Conservation (phyloP, 2,329 filamentous ascomycete species). For the Pezicula neosporulosa region DNA sequence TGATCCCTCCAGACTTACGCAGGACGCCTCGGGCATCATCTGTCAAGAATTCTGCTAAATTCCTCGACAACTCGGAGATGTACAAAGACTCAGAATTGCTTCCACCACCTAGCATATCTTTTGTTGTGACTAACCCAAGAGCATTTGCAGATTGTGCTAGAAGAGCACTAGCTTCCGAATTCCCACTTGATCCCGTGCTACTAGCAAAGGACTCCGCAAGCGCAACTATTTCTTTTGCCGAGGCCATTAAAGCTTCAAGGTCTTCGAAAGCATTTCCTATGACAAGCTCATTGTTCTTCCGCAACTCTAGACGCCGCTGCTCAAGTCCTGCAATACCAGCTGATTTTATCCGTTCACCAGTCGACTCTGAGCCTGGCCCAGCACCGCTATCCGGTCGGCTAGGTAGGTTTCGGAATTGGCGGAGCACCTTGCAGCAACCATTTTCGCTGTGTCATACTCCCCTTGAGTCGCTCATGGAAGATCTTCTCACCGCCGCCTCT, state of each 20-base stretch:
- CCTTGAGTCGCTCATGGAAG: conserved; percentile 85
- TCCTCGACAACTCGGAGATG: conserved; percentile 79
- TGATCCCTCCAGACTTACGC: conserved; percentile 78
- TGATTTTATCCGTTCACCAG: conserved; percentile 47
- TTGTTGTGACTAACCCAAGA: conserved; percentile 87
- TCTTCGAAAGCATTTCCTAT: conserved; percentile 96
- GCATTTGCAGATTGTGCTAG: conserved; percentile 80
- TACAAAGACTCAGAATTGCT: conserved; percentile 78
- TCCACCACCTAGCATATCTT: conserved; percentile 83
- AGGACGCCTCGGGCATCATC: conserved; percentile 79
- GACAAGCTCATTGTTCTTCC: conserved; percentile 88
- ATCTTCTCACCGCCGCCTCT: conserved; percentile 84
- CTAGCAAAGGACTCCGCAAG: conserved; percentile 84
- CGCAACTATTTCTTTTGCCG: conserved; percentile 91
- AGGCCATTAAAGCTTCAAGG: conserved; percentile 93
- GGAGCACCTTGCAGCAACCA: conserved; percentile 92
- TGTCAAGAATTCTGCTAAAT: conserved; percentile 83
- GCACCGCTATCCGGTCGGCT: conserved; percentile 35
- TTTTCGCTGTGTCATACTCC: conserved; percentile 85
- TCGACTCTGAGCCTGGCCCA: conserved; percentile 31
- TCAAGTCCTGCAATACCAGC: conserved; percentile 93
- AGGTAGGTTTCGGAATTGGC: conserved; percentile 70
- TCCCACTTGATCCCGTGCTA: conserved; percentile 50
- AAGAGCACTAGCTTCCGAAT: conserved; percentile 68
- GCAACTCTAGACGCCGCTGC: conserved; percentile 75